Evolutionary conservation across 176 grass and related monocot species (phyloP).

Genomic region (Paspalum notatum): DNA sequence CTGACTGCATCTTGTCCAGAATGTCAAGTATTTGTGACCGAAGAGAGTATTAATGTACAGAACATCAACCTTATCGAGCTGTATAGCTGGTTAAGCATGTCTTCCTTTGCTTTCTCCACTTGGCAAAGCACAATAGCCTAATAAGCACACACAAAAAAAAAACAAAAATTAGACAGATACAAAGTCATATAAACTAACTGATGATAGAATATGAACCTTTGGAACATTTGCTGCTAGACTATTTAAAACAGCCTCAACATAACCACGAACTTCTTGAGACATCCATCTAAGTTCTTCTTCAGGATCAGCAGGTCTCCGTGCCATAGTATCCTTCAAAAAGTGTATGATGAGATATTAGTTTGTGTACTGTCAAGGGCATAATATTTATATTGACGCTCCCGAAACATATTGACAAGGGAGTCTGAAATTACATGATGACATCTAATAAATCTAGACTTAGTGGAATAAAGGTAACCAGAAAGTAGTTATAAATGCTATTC

Average conservation of each 20-base stretch:
- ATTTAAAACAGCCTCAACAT: constrained; percentile 95
- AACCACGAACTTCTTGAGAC: constrained; percentile 99
- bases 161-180: not conserved
- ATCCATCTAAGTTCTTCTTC: constrained; percentile 99
- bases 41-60: constrained; percentile 18
- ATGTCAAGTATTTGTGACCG: not conserved
- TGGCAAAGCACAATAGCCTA: constrained; percentile 97
- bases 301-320: constrained; percentile 88
- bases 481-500: not conserved
- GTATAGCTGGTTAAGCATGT: constrained; percentile 97
- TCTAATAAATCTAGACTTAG: constrained; percentile 10
- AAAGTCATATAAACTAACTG: constrained; percentile 12
- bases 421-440: not conserved
- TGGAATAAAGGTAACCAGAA: not conserved
- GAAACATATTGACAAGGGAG: constrained; percentile 26
- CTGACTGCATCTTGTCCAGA: not conserved
- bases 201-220: constrained; percentile 60
- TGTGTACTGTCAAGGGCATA: not conserved
- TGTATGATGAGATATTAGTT: constrained; percentile 39
- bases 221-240: constrained; percentile 97
- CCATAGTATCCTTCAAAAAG: constrained; percentile 64
- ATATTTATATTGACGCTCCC: constrained; percentile 15
- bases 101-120: constrained; percentile 99
- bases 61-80: constrained; percentile 77
- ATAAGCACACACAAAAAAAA: constrained; percentile 43